These are phyloP conservation scores for Starmera caribaea DNA, from an alignment of 805 yeast species.

Conservation along the genomic window DNA sequence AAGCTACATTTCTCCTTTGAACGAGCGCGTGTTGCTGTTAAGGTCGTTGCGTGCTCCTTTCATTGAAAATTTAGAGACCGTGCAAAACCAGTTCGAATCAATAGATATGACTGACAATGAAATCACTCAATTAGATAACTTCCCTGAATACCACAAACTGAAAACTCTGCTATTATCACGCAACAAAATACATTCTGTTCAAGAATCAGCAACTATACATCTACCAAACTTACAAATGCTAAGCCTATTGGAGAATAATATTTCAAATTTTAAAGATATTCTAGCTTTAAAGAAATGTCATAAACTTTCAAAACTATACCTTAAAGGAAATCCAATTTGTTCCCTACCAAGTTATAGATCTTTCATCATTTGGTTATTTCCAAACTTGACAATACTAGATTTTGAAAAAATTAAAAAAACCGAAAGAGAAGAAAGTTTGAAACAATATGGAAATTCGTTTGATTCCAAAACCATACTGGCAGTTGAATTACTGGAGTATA, in stretches of 20 bases:
- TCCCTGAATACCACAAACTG: slow-evolving; percentile 34
- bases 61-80: slow-evolving; percentile 33
- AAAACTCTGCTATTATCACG: slow-evolving; percentile 51
- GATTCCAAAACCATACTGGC: slow-evolving; percentile 22
- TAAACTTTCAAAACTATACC: slow-evolving; percentile 36
- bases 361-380: slow-evolving; percentile 51
- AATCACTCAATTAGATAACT: slow-evolving; percentile 41
- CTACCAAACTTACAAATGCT: slow-evolving; percentile 42
- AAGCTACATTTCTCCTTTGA: slow-evolving; percentile 32
- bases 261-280: slow-evolving; percentile 36
- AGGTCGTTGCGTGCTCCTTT: slow-evolving; percentile 31
- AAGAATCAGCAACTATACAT: slow-evolving; percentile 22
- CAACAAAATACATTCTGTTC: slow-evolving; percentile 43
- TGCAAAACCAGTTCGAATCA: slow-evolving; percentile 33
- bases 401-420: slow-evolving; percentile 46
- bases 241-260: slow-evolving; percentile 41
- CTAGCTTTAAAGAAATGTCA: slow-evolving; percentile 27
- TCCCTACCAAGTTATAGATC: slow-evolving; percentile 43
- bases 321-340: slow-evolving; percentile 53
- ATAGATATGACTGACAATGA: slow-evolving; percentile 75
- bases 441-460: slow-evolving; percentile 29
- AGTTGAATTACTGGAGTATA: slow-evolving; percentile 11
- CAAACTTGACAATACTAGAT: slow-evolving; percentile 57
- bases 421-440: slow-evolving; percentile 40
- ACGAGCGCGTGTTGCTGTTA: slow-evolving; percentile 31